Percentiles rank a stretch among this genome's conserved stretches.
Evolutionary conservation across 345 rosid genomes (phyloP).

Genomic region (Camelina hispida): DNA sequence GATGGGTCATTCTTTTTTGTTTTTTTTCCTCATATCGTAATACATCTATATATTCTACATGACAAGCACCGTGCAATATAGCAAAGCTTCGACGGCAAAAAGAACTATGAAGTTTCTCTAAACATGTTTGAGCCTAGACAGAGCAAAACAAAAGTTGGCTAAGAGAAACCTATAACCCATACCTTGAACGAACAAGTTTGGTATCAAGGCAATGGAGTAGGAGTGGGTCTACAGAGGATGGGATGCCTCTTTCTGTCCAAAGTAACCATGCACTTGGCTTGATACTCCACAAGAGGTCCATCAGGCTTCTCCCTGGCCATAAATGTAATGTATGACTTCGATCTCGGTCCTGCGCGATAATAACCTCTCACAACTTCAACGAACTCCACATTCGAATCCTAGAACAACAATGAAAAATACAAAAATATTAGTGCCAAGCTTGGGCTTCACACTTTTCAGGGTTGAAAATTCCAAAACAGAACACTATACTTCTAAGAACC

Average conservation of each 20-base stretch:
- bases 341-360: neutral
- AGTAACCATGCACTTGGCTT: slow-evolving; percentile 19
- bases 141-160: neutral
- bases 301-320: slow-evolving; percentile 25
- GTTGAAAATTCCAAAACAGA: neutral
- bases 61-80: too few relatives aligned
- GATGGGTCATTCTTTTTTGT: too few relatives aligned
- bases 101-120: too few relatives aligned
- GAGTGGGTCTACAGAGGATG: slow-evolving; percentile 31
- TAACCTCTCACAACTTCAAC: slow-evolving; percentile 22
- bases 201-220: neutral
- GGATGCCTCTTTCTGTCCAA: slow-evolving; percentile 13
- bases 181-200: neutral
- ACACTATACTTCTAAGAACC: neutral
- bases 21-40: too few relatives aligned
- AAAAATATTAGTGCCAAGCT: neutral
- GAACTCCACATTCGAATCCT: slow-evolving; percentile 10
- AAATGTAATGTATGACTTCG: slow-evolving; percentile 34
- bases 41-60: too few relatives aligned
- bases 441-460: neutral
- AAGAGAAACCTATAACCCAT: neutral
- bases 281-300: slow-evolving; percentile 26
- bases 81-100: too few relatives aligned
- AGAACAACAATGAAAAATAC: neutral
- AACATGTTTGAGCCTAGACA: too few relatives aligned